Evolutionary conservation across 345 rosid species (phyloP).

Genomic region (Raphanus raphanistrum): DNA sequence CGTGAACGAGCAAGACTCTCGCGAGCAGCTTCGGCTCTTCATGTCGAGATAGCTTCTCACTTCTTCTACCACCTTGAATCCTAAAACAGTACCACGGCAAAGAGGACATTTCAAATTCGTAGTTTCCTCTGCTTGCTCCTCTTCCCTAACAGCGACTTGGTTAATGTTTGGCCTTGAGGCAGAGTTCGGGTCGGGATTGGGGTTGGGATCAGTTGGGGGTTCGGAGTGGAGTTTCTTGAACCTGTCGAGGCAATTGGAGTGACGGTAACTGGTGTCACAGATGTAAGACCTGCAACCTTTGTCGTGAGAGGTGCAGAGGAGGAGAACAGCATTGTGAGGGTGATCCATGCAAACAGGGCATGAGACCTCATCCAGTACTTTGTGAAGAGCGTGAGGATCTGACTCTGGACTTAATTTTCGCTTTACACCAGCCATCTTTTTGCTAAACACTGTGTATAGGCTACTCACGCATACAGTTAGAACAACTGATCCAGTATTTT

Average conservation of each 20-base stretch:
- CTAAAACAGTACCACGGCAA: slow-evolving; percentile 70
- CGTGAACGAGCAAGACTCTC: slow-evolving; percentile 69
- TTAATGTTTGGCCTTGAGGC: slow-evolving; percentile 33
- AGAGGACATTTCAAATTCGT: slow-evolving; percentile 69
- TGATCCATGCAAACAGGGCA: slow-evolving; percentile 99
- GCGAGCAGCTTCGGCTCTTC: slow-evolving; percentile 76
- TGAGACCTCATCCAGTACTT: slow-evolving; percentile 84
- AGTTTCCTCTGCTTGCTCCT: slow-evolving; percentile 35
- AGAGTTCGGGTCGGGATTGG: slow-evolving; percentile 43
- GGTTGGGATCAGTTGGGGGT: slow-evolving; percentile 44
- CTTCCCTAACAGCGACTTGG: slow-evolving; percentile 42
- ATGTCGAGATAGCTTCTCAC: slow-evolving; percentile 73
- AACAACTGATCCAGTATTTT: slow-evolving; percentile 8
- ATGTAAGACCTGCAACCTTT: slow-evolving; percentile 92
- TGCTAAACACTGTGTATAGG: slow-evolving; percentile 56
- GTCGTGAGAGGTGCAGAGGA: slow-evolving; percentile 81
- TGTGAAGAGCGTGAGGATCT: slow-evolving; percentile 66
- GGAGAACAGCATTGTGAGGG: slow-evolving; percentile 95
- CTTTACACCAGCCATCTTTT: slow-evolving; percentile 96
- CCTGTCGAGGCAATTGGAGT: slow-evolving; percentile 88
- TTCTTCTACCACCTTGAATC: slow-evolving; percentile 74
- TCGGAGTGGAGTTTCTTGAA: slow-evolving; percentile 63
- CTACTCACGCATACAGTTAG: slow-evolving; percentile 66
- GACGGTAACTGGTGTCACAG: slow-evolving; percentile 91
- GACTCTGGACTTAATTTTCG: slow-evolving; percentile 72